Percentiles rank a stretch among this genome's conserved stretches.
phyloP scores from a whole-genome alignment of 768 basidiomycete species.

The Tylopilus rubrobrunneus region DNA sequence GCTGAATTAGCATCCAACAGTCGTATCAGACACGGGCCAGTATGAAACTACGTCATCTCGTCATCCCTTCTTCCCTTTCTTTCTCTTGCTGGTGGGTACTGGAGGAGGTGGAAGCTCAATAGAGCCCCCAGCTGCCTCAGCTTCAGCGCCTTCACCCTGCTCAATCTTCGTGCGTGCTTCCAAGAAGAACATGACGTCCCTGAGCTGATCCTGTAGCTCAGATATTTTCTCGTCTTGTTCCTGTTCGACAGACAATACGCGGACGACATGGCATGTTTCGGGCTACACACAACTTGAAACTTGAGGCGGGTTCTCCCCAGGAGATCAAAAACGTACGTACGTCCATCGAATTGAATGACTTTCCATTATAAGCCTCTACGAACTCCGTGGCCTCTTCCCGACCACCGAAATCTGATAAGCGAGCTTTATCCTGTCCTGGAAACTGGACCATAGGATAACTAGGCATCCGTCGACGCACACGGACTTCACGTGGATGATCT shows the following conservation, averaged over 20 bases:
- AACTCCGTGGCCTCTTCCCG: conserved; percentile 75
- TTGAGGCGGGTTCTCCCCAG: neutral
- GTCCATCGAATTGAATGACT: conserved; percentile 88
- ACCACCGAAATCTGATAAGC: conserved; percentile 75
- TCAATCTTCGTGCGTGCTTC: conserved; percentile 85
- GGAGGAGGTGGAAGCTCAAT: conserved; percentile 45
- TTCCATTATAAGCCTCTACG: conserved; percentile 84
- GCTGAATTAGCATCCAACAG: neutral
- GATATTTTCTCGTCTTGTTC: conserved; percentile 52
- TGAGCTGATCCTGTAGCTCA: conserved; percentile 83
- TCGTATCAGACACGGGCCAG: neutral
- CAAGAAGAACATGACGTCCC: conserved; percentile 93
- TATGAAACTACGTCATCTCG: neutral
- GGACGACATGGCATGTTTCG: conserved; percentile 90
- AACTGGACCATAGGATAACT: too few relatives aligned
- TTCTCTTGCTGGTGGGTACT: conserved; percentile 35
- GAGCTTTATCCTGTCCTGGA: too few relatives aligned
- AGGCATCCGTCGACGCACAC: too few relatives aligned
- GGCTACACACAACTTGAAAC: conserved; percentile 41
- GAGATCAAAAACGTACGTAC: conserved; percentile 31
- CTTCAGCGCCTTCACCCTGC: conserved; percentile 60
- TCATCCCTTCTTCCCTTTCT: conserved; percentile 40
- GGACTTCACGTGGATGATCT: too few relatives aligned
- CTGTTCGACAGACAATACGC: conserved; percentile 62
- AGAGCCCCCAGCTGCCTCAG: conserved; percentile 75